These are phyloP conservation scores for Kuraishia capsulata DNA, from an alignment of 805 yeast genomes.

Conservation along the genomic window DNA sequence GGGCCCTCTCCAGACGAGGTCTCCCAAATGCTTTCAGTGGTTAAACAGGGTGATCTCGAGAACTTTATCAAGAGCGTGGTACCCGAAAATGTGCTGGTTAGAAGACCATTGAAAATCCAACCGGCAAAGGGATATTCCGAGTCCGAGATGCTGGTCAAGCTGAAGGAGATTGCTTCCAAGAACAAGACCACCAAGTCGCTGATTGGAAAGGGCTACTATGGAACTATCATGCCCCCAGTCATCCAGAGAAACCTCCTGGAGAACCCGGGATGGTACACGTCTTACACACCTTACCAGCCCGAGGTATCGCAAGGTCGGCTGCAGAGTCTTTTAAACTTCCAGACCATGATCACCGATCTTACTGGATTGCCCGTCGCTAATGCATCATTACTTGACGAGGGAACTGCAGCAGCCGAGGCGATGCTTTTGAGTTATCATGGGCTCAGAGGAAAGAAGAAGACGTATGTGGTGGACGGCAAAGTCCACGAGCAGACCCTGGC, in stretches of 20 bases:
- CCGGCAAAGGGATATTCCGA: slow-evolving; percentile 78
- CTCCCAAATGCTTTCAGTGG: slow-evolving; percentile 48
- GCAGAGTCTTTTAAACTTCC: slow-evolving; percentile 83
- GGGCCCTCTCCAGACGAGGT: slow-evolving; percentile 71
- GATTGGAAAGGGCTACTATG: slow-evolving; percentile 93
- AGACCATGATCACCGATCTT: slow-evolving; percentile 82
- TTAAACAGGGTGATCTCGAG: slow-evolving; percentile 61
- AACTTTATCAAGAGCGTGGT: slow-evolving; percentile 66
- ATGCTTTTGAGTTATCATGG: slow-evolving; percentile 74
- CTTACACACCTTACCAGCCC: slow-evolving; percentile 97
- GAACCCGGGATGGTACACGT: slow-evolving; percentile 97
- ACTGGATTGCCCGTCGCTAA: slow-evolving; percentile 95
- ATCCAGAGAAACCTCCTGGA: slow-evolving; percentile 88
- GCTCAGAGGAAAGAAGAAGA: slow-evolving; percentile 54
- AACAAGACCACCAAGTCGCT: slow-evolving; percentile 67
- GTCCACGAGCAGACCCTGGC: slow-evolving; percentile 82
- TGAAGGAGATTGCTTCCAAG: slow-evolving; percentile 61
- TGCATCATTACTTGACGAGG: slow-evolving; percentile 92
- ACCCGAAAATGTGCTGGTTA: slow-evolving; percentile 66
- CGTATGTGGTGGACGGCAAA: slow-evolving; percentile 64
- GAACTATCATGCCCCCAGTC: slow-evolving; percentile 84
- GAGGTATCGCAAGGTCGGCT: slow-evolving; percentile 96
- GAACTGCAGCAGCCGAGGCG: slow-evolving; percentile 96
- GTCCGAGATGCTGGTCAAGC: slow-evolving; percentile 63
- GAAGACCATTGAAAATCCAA: slow-evolving; percentile 54